phyloP scores from a whole-genome alignment of 495 filamentous ascomycete genomes.

The Endocarpon pusillum region DNA sequence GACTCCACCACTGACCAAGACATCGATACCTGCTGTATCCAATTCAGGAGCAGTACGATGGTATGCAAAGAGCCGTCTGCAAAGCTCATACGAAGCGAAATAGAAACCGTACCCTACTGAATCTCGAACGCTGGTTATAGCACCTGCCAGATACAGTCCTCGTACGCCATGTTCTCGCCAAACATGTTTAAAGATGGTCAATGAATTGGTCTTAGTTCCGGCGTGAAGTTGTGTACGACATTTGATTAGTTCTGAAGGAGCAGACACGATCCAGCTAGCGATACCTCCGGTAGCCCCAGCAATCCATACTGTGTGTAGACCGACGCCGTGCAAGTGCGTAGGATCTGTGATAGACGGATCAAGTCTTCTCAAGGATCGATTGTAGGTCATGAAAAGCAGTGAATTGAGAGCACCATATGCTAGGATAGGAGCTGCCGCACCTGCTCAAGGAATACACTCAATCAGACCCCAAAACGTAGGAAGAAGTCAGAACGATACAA shows the following conservation, averaged over 20 bases:
- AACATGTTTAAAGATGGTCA: constrained; percentile 43
- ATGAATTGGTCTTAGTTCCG: constrained; percentile 29
- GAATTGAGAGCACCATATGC: constrained; percentile 84
- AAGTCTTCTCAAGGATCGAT: constrained; percentile 48
- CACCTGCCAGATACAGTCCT: constrained; percentile 63
- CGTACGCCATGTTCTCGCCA: constrained; percentile 40
- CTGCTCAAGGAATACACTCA: constrained; percentile 19
- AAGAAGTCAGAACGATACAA: background rate
- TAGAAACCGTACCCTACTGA: constrained; percentile 86
- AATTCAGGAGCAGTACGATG: constrained; percentile 18
- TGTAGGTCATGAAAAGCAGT: constrained; percentile 72
- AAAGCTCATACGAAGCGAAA: constrained; percentile 66
- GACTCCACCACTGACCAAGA: constrained; percentile 66
- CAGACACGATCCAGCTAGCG: constrained; percentile 62
- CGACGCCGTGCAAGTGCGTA: constrained; percentile 18
- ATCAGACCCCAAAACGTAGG: background rate
- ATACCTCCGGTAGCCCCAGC: constrained; percentile 66
- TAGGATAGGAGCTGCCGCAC: constrained; percentile 63
- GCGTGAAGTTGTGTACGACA: constrained; percentile 54
- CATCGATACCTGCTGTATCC: constrained; percentile 36
- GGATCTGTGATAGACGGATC: constrained; percentile 24
- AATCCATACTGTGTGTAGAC: constrained; percentile 40
- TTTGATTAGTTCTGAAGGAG: constrained; percentile 79
- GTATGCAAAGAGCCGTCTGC: constrained; percentile 33
- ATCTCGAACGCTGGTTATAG: constrained; percentile 63